These are phyloP conservation scores for Ogataea chonburiensis DNA, from an alignment of 805 yeast species.

Conservation along the genomic window DNA sequence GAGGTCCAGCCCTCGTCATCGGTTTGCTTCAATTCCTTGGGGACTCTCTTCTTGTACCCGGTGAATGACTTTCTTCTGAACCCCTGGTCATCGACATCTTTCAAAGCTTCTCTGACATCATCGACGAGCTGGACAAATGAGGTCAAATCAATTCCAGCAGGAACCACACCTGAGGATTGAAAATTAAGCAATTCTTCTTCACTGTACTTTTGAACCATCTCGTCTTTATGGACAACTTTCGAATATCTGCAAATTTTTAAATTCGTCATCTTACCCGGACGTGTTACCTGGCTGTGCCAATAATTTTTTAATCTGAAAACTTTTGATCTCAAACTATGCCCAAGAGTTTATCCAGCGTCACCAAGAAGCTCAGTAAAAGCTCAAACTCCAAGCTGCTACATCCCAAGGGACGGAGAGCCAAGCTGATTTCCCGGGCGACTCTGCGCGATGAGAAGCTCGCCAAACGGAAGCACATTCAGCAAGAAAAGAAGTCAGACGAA, in stretches of 20 bases:
- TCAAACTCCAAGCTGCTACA: constrained; percentile 64
- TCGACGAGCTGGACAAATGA: constrained; percentile 67
- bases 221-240: constrained; percentile 8
- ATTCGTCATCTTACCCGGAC: constrained; percentile 8
- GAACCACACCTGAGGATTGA: constrained; percentile 55
- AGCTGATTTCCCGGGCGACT: constrained; percentile 82
- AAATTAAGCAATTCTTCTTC: constrained; percentile 64
- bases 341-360: constrained; percentile 64
- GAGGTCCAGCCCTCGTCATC: constrained; percentile 89
- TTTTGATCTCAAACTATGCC: constrained; percentile 41
- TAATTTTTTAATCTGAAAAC: constrained; percentile 3
- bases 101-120: constrained; percentile 50
- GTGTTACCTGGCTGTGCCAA: constrained; percentile 11
- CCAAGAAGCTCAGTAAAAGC: constrained; percentile 55
- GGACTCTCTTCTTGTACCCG: constrained; percentile 44
- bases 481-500: constrained; percentile 60
- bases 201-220: constrained; percentile 57
- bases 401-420: constrained; percentile 86
- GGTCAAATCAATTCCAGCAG: constrained; percentile 61
- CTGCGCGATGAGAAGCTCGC: constrained; percentile 73
- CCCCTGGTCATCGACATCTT: constrained; percentile 32
- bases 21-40: constrained; percentile 47
- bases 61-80: constrained; percentile 65
- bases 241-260: constrained; percentile 11
- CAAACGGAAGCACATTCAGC: constrained; percentile 53